Percentiles rank a stretch among this genome's conserved stretches.
These are phyloP conservation scores for Podospora comata DNA, from an alignment of 495 filamentous ascomycete species.

Conservation along the genomic window DNA sequence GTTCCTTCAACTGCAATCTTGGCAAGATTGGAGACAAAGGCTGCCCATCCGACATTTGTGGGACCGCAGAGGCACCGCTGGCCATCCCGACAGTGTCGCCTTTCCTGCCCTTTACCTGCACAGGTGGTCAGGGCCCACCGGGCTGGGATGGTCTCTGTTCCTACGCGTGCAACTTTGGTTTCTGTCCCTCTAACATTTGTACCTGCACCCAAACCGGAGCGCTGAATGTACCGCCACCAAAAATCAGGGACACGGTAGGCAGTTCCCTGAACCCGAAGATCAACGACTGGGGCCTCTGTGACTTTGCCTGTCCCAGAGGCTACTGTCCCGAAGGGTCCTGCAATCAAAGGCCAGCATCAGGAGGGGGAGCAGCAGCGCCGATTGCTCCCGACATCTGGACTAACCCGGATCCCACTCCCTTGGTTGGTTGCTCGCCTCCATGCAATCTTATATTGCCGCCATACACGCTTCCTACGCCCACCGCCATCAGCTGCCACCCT, in stretches of 20 bases:
- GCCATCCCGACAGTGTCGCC: slow-evolving; percentile 9
- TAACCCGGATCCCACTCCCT: neutral
- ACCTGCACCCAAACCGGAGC: too few relatives aligned
- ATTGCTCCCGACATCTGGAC: neutral
- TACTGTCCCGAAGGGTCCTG: slow-evolving; percentile 4
- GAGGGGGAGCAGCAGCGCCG: neutral
- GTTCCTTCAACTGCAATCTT: slow-evolving; percentile 18
- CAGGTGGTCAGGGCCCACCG: neutral
- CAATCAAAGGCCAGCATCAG: neutral
- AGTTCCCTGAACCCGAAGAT: neutral
- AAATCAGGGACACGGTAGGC: neutral
- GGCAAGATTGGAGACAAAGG: slow-evolving; percentile 8
- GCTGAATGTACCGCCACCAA: too few relatives aligned
- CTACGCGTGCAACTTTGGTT: slow-evolving; percentile 20
- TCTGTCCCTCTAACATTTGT: slow-evolving; percentile 8
- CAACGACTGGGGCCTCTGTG: slow-evolving; percentile 3
- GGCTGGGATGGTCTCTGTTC: slow-evolving; percentile 14
- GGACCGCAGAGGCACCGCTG: accelerated
- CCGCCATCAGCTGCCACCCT: slow-evolving; percentile 2
- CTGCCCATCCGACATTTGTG: slow-evolving; percentile 8
- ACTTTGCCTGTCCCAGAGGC: slow-evolving; percentile 3
- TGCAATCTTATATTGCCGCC: slow-evolving; percentile 7
- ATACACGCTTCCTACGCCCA: neutral
- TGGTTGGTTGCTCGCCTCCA: slow-evolving; percentile 1
- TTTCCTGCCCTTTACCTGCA: slow-evolving; percentile 16